Base-by-base conservation (phyloP, 768 basidiomycete genomes). In the Cytidiella melzeri region DNA sequence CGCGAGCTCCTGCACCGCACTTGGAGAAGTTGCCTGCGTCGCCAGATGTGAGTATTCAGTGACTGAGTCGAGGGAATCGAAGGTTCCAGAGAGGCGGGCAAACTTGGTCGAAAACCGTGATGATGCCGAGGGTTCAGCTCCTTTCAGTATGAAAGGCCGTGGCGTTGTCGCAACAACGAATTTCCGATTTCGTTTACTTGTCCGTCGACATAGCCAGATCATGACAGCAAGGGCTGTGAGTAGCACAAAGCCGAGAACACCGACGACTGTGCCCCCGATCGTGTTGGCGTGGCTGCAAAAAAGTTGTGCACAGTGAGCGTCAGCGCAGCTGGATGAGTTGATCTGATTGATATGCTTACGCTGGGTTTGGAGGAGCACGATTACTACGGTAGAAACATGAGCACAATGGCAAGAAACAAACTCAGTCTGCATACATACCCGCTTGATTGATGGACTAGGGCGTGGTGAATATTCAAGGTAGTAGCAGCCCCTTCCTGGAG, bases 381-480 rank as follows among this genome's bases (percentile, higher is more conserved):
- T 7, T 34, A 34, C 30, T n/a, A n/a, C 30, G 30, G 30, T 7
- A 34, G 30, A 15, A 34, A 7, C 30, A 15, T 34, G 9, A 34
- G 15, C 15, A 7, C 7, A 34, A 34, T 15, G 9, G 15, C 30
- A 34, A 15, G 30, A 34, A 15, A 34, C 15, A 15, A 34, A 34
- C 7, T 15, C 15, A 34, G 30, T 7, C 9, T 15, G 15, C 15
- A 34, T 15, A 7, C 30, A 34, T 34, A n/a, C n/a, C n/a, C 15
- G 15, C 30, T 34, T 7, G 30, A 34, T 7, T 34, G 12, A 42
- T 25, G 41, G 5, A 48, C 47, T 4, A 48, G 25, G 15, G 25
- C 25, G 28, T 48, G 38, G 10, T 48, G 39, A 10, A 48, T 48
- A 42, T 48, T 28, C 4, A 48, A 25, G 9, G 47, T 30, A 18